These are phyloP conservation scores for Echites panduratus DNA, from an alignment of 257 asterid genomes.

Conservation along the genomic window DNA sequence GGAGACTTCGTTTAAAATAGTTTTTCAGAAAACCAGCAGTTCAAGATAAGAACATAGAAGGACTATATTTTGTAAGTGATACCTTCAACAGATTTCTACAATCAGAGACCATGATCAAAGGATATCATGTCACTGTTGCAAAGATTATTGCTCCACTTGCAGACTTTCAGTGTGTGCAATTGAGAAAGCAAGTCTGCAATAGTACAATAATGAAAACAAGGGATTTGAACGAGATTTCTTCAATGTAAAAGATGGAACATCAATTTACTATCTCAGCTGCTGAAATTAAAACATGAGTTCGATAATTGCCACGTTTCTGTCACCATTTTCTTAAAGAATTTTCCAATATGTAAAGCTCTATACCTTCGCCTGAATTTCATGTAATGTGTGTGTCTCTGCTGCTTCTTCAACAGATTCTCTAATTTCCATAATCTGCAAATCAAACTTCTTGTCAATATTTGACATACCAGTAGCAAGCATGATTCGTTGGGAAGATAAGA, in stretches of 20 bases:
- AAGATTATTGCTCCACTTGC: neutral
- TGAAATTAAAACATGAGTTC: neutral
- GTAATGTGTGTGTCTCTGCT: constrained; percentile 41
- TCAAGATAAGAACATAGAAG: neutral
- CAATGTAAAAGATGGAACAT: neutral
- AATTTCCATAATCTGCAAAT: constrained; percentile 71
- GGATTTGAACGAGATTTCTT: neutral
- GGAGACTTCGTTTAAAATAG: neutral
- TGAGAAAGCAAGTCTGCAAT: no score
- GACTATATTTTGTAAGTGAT: neutral
- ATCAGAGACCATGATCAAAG: neutral
- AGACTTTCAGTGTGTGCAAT: neutral
- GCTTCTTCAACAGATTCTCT: constrained; percentile 95
- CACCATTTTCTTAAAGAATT: neutral
- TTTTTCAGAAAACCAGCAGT: neutral
- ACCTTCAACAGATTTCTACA: neutral
- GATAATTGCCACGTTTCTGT: neutral
- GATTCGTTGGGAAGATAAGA: neutral
- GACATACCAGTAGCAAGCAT: neutral
- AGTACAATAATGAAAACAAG: neutral
- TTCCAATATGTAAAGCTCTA: neutral
- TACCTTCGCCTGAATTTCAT: constrained; percentile 71
- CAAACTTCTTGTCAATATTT: constrained; percentile 7
- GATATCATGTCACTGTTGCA: neutral
- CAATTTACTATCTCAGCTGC: neutral